These are phyloP conservation scores for Trichoderma arundinaceum DNA, from an alignment of 2,329 filamentous ascomycete species.

Conservation along the genomic window DNA sequence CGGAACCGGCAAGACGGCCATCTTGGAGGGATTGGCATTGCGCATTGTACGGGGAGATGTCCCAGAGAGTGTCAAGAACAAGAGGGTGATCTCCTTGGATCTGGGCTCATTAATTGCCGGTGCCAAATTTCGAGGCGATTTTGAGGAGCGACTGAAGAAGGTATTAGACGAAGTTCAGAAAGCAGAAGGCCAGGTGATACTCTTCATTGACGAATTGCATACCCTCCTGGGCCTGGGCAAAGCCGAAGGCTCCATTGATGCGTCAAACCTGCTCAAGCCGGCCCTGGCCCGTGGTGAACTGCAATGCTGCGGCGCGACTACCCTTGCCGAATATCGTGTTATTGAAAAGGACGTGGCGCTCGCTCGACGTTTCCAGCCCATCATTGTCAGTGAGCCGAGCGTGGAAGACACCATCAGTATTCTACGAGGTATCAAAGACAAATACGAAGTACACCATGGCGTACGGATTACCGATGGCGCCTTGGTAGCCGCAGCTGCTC, in stretches of 20 bases:
- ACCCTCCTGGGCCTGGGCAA: constrained; percentile 91
- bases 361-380: constrained; percentile 91
- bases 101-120: constrained; percentile 92
- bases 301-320: constrained; percentile 95
- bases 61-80: constrained; percentile 94
- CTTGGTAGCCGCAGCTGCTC: constrained; percentile 86
- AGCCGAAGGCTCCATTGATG: constrained; percentile 94
- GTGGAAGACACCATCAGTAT: constrained; percentile 96
- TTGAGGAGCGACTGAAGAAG: constrained; percentile 90
- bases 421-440: constrained; percentile 93
- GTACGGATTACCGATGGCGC: constrained; percentile 93
- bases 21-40: constrained; percentile 87
- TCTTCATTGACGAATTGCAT: constrained; percentile 96
- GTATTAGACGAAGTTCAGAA: constrained; percentile 91
- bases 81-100: constrained; percentile 85
- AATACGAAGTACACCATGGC: constrained; percentile 96
- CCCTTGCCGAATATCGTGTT: constrained; percentile 84
- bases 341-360: constrained; percentile 97
- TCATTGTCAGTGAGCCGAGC: constrained; percentile 87
- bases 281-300: constrained; percentile 90
- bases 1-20: constrained; percentile 92
- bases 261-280: constrained; percentile 92
- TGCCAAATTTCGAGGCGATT: constrained; percentile 93
- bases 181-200: constrained; percentile 84
- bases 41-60: constrained; percentile 92